These are phyloP conservation scores for Gyrodon lividus DNA, from an alignment of 768 basidiomycete species.

Conservation along the genomic window DNA sequence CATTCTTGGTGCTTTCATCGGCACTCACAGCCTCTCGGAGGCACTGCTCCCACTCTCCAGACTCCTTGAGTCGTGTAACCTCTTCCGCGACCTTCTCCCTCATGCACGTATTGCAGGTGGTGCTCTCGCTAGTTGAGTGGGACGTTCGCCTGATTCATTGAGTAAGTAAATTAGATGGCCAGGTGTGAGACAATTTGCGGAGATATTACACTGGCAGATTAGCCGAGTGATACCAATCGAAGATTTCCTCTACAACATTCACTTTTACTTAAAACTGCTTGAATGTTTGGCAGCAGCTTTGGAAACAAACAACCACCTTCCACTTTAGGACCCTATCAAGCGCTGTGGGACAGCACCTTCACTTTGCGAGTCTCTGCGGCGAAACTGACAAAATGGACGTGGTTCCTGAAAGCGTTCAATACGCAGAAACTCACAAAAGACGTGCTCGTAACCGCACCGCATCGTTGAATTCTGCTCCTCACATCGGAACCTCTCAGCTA, in stretches of 20 bases:
- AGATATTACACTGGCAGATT: too few species aligned
- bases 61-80: slow-evolving; percentile 10
- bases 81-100: slow-evolving; percentile 28
- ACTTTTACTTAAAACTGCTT: too few species aligned
- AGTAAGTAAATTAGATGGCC: too few species aligned
- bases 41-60: slow-evolving; percentile 12
- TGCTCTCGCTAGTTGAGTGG: slow-evolving; percentile 14
- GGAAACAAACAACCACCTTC: slow-evolving; percentile 18
- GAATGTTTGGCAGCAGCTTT: slow-evolving; percentile 8
- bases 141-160: background rate
- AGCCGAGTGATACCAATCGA: too few species aligned
- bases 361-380: background rate
- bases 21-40: background rate
- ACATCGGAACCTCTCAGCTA: background rate
- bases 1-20: background rate
- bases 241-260: too few species aligned
- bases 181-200: too few species aligned
- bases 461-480: slow-evolving; percentile 17
- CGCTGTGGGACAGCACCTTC: background rate
- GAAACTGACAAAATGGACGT: slow-evolving; percentile 16
- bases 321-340: slow-evolving; percentile 2
- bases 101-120: slow-evolving; percentile 41
- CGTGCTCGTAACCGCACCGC: slow-evolving; percentile 7
- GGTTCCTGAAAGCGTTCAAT: slow-evolving; percentile 12
- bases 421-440: background rate